These are phyloP conservation scores for Lachnellula arida DNA, from an alignment of 2,329 filamentous ascomycete species.

Conservation along the genomic window DNA sequence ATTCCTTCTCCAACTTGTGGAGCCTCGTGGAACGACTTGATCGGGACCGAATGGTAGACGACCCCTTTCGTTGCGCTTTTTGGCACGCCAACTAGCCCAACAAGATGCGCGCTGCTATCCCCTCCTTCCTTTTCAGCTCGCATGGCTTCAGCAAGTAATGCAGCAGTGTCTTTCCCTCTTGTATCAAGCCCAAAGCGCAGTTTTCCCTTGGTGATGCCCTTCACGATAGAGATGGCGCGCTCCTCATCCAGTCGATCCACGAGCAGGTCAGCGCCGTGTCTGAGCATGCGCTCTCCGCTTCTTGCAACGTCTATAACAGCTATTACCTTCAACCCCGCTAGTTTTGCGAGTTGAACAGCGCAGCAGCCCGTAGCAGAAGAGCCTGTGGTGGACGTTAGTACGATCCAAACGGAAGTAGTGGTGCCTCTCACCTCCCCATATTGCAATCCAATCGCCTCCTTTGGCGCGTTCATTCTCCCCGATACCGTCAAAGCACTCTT, in stretches of 20 bases:
- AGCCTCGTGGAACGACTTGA: constrained; percentile 71
- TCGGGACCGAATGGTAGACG: constrained; percentile 49
- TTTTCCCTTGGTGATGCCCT: constrained; percentile 49
- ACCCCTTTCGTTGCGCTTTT: constrained; percentile 38
- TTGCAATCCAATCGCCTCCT: constrained; percentile 63
- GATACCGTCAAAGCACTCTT: constrained; percentile 59
- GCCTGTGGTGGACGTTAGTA: constrained; percentile 31
- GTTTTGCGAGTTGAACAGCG: constrained; percentile 61
- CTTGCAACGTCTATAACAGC: constrained; percentile 62
- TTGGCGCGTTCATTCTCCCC: constrained; percentile 47
- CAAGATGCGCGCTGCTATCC: constrained; percentile 47
- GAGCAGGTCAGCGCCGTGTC: constrained; percentile 54
- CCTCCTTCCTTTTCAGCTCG: constrained; percentile 6
- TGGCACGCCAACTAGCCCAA: constrained; percentile 64
- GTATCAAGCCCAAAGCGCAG: constrained; percentile 68
- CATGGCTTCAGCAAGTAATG: constrained; percentile 39
- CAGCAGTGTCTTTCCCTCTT: constrained; percentile 58
- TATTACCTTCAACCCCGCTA: constrained; percentile 60
- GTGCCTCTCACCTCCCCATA: constrained; percentile 60
- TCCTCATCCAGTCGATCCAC: constrained; percentile 63
- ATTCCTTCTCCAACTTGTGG: constrained; percentile 58
- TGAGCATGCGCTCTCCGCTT: constrained; percentile 55
- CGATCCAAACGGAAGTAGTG: neutral
- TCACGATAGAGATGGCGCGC: constrained; percentile 62
- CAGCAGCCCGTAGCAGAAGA: constrained; percentile 67